phyloP scores from a whole-genome alignment of 306 rosid genomes.

The Medicago lupulina region DNA sequence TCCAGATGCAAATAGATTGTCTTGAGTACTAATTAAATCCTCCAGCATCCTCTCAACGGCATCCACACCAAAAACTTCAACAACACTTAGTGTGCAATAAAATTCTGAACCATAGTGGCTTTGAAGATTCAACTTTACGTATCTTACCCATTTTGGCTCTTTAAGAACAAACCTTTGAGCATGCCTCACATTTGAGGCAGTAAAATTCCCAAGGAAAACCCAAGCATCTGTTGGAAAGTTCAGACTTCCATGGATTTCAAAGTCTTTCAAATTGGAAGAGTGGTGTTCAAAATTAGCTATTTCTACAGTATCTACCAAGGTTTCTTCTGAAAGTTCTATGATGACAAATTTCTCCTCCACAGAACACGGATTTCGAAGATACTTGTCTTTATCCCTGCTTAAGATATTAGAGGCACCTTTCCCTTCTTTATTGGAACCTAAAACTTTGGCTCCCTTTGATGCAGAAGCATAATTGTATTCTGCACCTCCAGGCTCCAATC shows the following conservation, averaged over 20 bases:
- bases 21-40: constrained; percentile 80
- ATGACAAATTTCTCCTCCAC: constrained; percentile 77
- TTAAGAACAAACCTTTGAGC: constrained; percentile 73
- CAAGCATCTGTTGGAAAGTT: constrained; percentile 76
- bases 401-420: constrained; percentile 82
- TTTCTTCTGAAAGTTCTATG: constrained; percentile 86
- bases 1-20: constrained; percentile 48
- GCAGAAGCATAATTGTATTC: constrained; percentile 90
- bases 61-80: constrained; percentile 88
- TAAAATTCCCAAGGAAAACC: constrained; percentile 63
- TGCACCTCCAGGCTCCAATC: constrained; percentile 78
- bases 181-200: constrained; percentile 81
- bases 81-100: constrained; percentile 84
- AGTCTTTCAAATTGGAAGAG: constrained; percentile 87
- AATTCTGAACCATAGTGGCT: constrained; percentile 93
- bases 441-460: constrained; percentile 89
- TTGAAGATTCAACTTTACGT: constrained; percentile 67
- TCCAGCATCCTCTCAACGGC: constrained; percentile 89
- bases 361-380: constrained; percentile 89
- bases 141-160: constrained; percentile 93
- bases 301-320: constrained; percentile 75
- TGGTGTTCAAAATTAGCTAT: constrained; percentile 92
- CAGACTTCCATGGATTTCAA: constrained; percentile 72
- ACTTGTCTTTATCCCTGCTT: constrained; percentile 82
- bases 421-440: constrained; percentile 88